Percentiles rank a stretch among this genome's conserved stretches.
Conservation (phyloP, 345 rosid species). For the Noccaea bulbosa region DNA sequence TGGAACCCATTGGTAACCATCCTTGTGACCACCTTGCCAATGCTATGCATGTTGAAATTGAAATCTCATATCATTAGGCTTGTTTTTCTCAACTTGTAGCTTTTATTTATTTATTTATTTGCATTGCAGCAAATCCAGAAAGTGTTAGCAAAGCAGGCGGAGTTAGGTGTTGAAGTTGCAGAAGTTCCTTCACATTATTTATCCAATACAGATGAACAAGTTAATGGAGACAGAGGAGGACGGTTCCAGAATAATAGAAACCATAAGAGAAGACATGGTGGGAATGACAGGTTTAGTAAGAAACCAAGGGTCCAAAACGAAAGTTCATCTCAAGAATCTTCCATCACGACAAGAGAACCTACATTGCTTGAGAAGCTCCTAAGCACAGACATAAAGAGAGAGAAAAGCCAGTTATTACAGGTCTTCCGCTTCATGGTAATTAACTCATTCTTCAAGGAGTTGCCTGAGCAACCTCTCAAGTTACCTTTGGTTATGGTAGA, state of each 20-base stretch:
- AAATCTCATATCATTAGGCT: background rate
- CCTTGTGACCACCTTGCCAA: no score
- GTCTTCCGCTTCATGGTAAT: constrained; percentile 70
- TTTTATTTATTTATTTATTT: background rate
- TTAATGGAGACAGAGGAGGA: constrained; percentile 45
- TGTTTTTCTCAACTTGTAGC: constrained; percentile 1
- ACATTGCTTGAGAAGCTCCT: constrained; percentile 87
- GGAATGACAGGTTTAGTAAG: constrained; percentile 42
- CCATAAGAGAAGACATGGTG: constrained; percentile 52
- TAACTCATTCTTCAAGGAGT: constrained; percentile 70
- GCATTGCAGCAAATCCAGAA: constrained; percentile 83
- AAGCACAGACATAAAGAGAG: constrained; percentile 67
- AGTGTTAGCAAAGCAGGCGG: constrained; percentile 88
- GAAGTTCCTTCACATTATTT: constrained; percentile 83
- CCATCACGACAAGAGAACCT: constrained; percentile 50
- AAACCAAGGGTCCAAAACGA: constrained; percentile 35
- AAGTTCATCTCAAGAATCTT: constrained; percentile 42
- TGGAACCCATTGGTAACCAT: background rate
- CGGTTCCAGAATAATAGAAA: constrained; percentile 40
- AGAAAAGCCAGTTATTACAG: constrained; percentile 67
- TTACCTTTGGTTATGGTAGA: constrained; percentile 58
- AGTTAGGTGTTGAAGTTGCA: constrained; percentile 89
- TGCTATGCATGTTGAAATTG: no score
- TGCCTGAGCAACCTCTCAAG: constrained; percentile 64
- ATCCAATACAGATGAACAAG: constrained; percentile 50